A percentile compares a stretch with the other conserved stretches of the same genome.
These are phyloP conservation scores for Pseudogymnoascus sp. DNA, from an alignment of 2,329 filamentous ascomycete species.

Conservation along the genomic window DNA sequence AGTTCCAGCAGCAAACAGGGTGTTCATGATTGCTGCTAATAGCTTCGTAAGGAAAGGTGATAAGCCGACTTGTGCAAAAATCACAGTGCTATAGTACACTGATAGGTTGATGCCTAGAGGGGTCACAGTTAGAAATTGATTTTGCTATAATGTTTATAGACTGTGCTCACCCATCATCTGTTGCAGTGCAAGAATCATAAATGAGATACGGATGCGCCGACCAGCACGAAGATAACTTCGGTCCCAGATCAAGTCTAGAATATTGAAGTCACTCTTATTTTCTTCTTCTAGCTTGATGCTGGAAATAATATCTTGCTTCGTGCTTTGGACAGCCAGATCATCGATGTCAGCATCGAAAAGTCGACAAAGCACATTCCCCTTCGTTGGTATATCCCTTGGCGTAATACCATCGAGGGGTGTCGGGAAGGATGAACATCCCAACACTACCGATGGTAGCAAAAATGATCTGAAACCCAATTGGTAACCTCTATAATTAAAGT, in stretches of 20 bases:
- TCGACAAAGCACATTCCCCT: constrained; percentile 12
- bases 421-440: constrained; percentile 22
- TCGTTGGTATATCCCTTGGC: constrained; percentile 12
- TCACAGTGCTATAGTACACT: constrained; percentile 27
- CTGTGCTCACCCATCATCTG: constrained; percentile 12
- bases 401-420: constrained; percentile 30
- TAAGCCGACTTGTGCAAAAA: constrained; percentile 25
- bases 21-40: constrained; percentile 23
- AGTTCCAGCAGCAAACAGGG: constrained; percentile 23
- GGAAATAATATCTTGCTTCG: constrained; percentile 23
- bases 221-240: constrained; percentile 29
- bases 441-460: constrained; percentile 25
- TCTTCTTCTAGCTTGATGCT: constrained; percentile 22
- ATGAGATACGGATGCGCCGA: constrained; percentile 31
- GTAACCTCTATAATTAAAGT: constrained; percentile 18
- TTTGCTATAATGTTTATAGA: background rate
- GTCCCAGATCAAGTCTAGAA: constrained; percentile 25
- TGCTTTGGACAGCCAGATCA: constrained; percentile 16
- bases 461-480: constrained; percentile 26
- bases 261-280: constrained; percentile 23
- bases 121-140: constrained; percentile 10
- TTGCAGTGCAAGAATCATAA: constrained; percentile 25
- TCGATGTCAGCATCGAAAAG: constrained; percentile 10
- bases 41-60: constrained; percentile 21
- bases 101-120: constrained; percentile 29